A percentile compares a stretch with the other conserved stretches of the same genome.
Evolutionary conservation across 352 stramenopile genomes (phyloP).

Genomic region (Synura sp.): DNA sequence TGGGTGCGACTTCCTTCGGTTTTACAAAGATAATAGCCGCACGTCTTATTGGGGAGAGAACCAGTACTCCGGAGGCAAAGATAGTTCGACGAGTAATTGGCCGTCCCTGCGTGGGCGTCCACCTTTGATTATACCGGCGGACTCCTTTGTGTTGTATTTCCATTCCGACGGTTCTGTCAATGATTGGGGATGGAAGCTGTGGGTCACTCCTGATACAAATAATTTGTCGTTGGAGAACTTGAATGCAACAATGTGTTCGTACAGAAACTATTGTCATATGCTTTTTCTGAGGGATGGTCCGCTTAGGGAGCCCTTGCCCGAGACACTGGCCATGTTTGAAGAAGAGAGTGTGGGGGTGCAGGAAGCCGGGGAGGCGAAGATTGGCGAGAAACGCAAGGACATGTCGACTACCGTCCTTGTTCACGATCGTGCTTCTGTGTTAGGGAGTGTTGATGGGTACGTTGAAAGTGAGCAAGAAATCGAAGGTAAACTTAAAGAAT

Average conservation of each 20-base stretch:
- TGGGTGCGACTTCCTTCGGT: conserved; percentile 42
- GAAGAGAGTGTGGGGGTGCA: too few species aligned
- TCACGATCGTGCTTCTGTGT: too few species aligned
- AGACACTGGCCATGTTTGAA: not conserved
- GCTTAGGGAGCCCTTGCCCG: not conserved
- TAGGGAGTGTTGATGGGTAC: too few species aligned
- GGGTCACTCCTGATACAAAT: conserved; percentile 42
- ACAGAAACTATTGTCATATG: not conserved
- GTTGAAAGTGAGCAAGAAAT: too few species aligned
- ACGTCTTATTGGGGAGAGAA: conserved; percentile 59
- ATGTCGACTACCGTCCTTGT: too few species aligned
- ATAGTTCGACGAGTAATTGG: conserved; percentile 52
- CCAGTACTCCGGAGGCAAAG: conserved; percentile 61
- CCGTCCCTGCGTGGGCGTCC: conserved; percentile 59
- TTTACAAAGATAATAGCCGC: conserved; percentile 22
- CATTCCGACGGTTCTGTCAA: conserved; percentile 58
- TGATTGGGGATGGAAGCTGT: conserved; percentile 74
- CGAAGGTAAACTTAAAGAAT: too few species aligned
- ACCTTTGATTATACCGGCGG: conserved; percentile 61
- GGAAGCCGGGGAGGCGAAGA: too few species aligned
- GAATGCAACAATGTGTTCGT: conserved; percentile 50
- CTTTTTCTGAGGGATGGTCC: not conserved
- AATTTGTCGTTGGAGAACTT: conserved; percentile 50
- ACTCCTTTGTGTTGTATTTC: conserved; percentile 64
- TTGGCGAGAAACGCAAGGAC: too few species aligned